Evolutionary conservation across 1,284 basidiomycete species (phyloP), one percentile per base, ranked within the genome.

Genomic region (Cutaneotrichosporon cyanovorans): DNA sequence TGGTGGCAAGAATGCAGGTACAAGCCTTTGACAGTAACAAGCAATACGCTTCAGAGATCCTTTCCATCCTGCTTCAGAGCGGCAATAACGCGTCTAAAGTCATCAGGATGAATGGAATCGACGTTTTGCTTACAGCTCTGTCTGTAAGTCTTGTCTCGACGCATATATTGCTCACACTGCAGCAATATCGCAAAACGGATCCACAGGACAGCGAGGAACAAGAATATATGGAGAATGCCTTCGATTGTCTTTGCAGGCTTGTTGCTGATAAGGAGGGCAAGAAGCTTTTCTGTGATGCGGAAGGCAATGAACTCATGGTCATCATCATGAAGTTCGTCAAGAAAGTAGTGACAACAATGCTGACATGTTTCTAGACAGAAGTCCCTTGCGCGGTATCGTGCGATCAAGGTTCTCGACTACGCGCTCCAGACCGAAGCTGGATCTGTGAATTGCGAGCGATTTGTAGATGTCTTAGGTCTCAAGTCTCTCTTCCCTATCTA

Each of bases 141-240:
- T 85, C 90, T 28, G 90, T 93, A 63, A 62, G 86, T 74, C 18
- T 35, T 40, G 3, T 18, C 2, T 36, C 15, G 2, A 21, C 11
- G 9, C 1, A 0, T 9, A 14, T 1, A 16, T 20, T 45, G 11
- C n/a, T n/a, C n/a, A n/a, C n/a, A 16, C 23, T 40, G 10, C 47
- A 93, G 88, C 82, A 85, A 79, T 97, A 84, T 64, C 82, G 91
- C 40, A 80, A 81, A 59, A 76, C 80, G 38, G 85, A 95, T 62
- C 91, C 91, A 0, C 72, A 73, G 0, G 84, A 89, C 56, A 79
- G 83, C 5, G 95, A 98, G 52, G 93, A 98, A 71, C 77, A 81
- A 10, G 95, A 98, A 66, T 97, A 90, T 69, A 90, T 97, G 86
- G 93, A 97, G 66, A 98, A 99, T 66, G 57, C 87, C 2, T 96